A percentile compares a stretch with the other conserved stretches of the same genome.
phyloP scores from a whole-genome alignment of 495 filamentous ascomycete genomes.

The Mytilinidion resinicola region DNA sequence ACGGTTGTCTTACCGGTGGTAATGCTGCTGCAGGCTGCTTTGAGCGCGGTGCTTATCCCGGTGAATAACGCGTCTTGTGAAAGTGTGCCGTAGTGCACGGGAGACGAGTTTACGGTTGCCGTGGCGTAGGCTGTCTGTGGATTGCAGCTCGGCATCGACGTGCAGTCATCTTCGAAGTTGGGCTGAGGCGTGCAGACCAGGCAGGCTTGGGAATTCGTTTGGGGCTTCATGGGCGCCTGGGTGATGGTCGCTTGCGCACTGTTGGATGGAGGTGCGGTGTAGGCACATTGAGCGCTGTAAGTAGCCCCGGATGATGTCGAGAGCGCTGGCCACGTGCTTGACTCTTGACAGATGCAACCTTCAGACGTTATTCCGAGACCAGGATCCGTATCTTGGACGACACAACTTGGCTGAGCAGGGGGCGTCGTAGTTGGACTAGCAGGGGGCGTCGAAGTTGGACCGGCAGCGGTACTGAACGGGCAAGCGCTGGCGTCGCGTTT shows the following conservation, averaged over 20 bases:
- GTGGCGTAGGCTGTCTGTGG: neutral
- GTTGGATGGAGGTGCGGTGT: neutral
- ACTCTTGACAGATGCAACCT: constrained; percentile 2
- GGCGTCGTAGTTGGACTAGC: no score
- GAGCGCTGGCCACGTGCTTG: constrained; percentile 1
- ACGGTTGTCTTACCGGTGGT: neutral
- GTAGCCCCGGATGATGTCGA: neutral
- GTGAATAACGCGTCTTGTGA: neutral
- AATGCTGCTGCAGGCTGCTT: neutral
- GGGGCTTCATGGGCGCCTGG: neutral
- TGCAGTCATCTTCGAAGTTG: no score
- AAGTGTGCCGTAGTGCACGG: neutral
- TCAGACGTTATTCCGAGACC: neutral
- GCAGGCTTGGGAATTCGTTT: neutral
- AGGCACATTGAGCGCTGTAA: neutral
- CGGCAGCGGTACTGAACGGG: no score
- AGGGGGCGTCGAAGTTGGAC: neutral
- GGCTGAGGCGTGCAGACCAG: no score
- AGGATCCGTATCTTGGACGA: neutral
- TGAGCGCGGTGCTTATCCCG: neutral
- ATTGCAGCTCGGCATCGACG: neutral
- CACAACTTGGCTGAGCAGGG: no score
- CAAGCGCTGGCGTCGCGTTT: no score
- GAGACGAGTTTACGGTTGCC: constrained; percentile 1
- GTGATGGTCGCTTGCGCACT: neutral